These are phyloP conservation scores for Malbranchea cinnamomea DNA, from an alignment of 2,329 filamentous ascomycete species.

Conservation along the genomic window DNA sequence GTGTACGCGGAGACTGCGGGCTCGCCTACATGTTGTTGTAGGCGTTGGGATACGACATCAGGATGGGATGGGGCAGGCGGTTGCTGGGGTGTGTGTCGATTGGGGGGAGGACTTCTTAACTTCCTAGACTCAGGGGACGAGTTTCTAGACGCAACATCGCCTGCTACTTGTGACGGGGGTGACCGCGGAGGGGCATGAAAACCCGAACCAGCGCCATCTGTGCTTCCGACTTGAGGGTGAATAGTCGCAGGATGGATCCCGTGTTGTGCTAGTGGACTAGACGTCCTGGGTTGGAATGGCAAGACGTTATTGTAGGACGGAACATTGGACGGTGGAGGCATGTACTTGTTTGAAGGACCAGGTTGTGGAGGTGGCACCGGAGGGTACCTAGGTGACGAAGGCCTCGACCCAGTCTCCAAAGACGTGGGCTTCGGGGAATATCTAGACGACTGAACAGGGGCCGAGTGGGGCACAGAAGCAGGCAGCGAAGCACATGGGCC, in stretches of 20 bases:
- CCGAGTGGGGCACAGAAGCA: slow-evolving; percentile 13
- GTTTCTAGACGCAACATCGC: too few species aligned
- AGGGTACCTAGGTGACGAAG: slow-evolving; percentile 27
- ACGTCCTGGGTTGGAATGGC: slow-evolving; percentile 47
- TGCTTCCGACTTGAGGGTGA: too few species aligned
- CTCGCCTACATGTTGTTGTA: too few species aligned
- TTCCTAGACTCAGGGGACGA: too few species aligned
- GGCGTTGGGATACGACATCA: too few species aligned
- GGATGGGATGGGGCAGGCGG: too few species aligned
- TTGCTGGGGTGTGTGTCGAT: too few species aligned
- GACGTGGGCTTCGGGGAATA: slow-evolving; percentile 28
- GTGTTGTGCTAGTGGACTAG: slow-evolving; percentile 46
- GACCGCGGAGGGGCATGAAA: too few species aligned
- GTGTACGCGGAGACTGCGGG: slow-evolving; percentile 1
- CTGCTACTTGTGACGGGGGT: too few species aligned
- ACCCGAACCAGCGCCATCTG: too few species aligned
- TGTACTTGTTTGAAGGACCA: slow-evolving; percentile 23
- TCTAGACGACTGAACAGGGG: slow-evolving; percentile 16
- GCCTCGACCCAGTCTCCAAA: slow-evolving; percentile 19
- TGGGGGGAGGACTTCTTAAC: too few species aligned
- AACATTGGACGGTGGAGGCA: slow-evolving; percentile 21
- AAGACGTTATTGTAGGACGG: slow-evolving; percentile 18
- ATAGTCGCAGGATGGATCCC: slow-evolving; percentile 13
- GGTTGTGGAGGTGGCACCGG: slow-evolving; percentile 28
- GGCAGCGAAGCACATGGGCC: too few species aligned